Evolutionary conservation across 2,329 filamentous ascomycete genomes (phyloP).

Genomic region (Xylaria sp.): DNA sequence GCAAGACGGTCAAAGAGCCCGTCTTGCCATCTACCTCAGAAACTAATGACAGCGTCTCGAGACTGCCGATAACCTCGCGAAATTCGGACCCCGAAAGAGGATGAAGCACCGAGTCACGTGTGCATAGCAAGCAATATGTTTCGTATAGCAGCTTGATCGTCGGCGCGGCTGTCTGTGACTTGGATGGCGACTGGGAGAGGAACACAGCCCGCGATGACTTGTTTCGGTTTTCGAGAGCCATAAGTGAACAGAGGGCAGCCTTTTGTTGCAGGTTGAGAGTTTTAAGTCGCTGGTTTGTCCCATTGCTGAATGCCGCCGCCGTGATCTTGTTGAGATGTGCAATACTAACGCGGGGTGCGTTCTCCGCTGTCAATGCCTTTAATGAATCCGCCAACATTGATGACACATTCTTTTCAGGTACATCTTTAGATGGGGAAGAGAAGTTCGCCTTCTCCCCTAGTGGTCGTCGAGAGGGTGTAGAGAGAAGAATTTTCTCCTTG

Average conservation of each 20-base stretch:
- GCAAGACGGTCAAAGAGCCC: slow-evolving; percentile 66
- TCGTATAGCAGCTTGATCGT: slow-evolving; percentile 85
- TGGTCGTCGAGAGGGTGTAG: slow-evolving; percentile 75
- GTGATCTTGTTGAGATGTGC: slow-evolving; percentile 92
- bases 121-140: slow-evolving; percentile 83
- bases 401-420: slow-evolving; percentile 49
- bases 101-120: slow-evolving; percentile 84
- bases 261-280: slow-evolving; percentile 95
- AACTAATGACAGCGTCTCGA: slow-evolving; percentile 87
- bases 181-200: slow-evolving; percentile 61
- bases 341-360: slow-evolving; percentile 86
- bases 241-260: slow-evolving; percentile 85
- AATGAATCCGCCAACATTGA: slow-evolving; percentile 60
- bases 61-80: slow-evolving; percentile 84
- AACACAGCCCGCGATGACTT: slow-evolving; percentile 53
- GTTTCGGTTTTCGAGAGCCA: slow-evolving; percentile 82
- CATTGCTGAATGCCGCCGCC: slow-evolving; percentile 86
- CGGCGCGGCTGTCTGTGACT: slow-evolving; percentile 67
- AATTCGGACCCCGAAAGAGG: slow-evolving; percentile 92
- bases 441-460: slow-evolving; percentile 83
- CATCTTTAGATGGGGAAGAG: slow-evolving; percentile 55
- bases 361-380: slow-evolving; percentile 71
- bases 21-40: slow-evolving; percentile 72
- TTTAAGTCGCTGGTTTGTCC: slow-evolving; percentile 81
- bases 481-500: slow-evolving; percentile 60